A percentile compares a stretch with the other conserved stretches of the same genome.
These are phyloP conservation scores for Bolboschoenus planiculmis DNA, from an alignment of 176 grass and related monocot genomes.

Conservation along the genomic window DNA sequence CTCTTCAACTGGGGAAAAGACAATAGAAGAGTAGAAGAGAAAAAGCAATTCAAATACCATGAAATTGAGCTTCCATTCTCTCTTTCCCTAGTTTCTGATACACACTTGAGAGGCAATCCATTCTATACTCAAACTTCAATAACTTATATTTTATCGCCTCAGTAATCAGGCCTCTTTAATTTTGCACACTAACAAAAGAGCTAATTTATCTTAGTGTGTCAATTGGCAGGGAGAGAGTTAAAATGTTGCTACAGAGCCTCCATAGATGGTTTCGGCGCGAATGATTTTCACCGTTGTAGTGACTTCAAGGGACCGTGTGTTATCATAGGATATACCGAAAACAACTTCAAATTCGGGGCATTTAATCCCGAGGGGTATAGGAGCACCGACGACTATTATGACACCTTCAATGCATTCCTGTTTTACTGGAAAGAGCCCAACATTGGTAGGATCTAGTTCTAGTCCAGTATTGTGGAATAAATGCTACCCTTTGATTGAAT, in stretches of 20 bases:
- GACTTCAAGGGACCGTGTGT: constrained; percentile 96
- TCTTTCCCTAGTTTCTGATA: constrained; percentile 51
- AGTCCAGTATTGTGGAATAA: not conserved
- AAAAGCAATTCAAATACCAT: constrained; percentile 45
- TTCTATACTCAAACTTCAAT: not conserved
- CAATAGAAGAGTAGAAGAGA: constrained; percentile 22
- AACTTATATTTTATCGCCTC: not conserved
- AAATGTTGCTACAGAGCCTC: constrained; percentile 77
- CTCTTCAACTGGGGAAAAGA: constrained; percentile 55
- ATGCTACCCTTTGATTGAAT: not conserved
- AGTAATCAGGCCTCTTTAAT: too few species aligned
- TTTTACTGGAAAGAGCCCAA: constrained; percentile 56
- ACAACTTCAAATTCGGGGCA: constrained; percentile 50
- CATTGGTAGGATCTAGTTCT: not conserved
- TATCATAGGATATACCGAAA: constrained; percentile 43
- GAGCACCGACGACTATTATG: constrained; percentile 94
- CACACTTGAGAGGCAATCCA: constrained; percentile 52
- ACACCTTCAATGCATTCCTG: constrained; percentile 78
- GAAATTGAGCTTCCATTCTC: constrained; percentile 55
- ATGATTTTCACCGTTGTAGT: constrained; percentile 58
- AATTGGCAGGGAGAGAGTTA: constrained; percentile 51
- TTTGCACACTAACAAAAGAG: not conserved
- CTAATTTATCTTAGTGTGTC: not conserved
- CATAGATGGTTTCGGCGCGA: constrained; percentile 64
- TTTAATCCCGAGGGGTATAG: constrained; percentile 88